phyloP scores from a whole-genome alignment of 2,329 filamentous ascomycete genomes.

The Aureobasidium pullulans region DNA sequence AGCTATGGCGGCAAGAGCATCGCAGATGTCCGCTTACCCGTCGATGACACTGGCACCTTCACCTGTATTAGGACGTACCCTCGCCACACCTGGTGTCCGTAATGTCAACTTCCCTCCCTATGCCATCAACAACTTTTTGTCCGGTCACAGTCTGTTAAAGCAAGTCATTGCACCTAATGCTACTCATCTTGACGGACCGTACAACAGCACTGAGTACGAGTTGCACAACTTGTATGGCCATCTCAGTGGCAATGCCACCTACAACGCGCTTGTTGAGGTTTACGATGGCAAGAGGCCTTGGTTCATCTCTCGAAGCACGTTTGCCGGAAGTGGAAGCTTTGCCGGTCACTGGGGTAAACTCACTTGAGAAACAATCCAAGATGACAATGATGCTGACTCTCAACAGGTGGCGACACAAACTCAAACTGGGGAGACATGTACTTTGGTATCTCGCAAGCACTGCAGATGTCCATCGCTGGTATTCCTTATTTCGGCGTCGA shows the following conservation, averaged over 20 bases:
- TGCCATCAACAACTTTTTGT: slow-evolving; percentile 21
- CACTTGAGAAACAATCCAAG: not conserved
- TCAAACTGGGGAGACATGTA: slow-evolving; percentile 20
- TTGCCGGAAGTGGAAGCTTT: slow-evolving; percentile 17
- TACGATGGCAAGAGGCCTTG: slow-evolving; percentile 15
- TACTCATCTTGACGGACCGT: slow-evolving; percentile 20
- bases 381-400: not conserved
- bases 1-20: slow-evolving; percentile 16
- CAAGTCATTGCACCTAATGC: slow-evolving; percentile 19
- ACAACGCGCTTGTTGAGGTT: slow-evolving; percentile 16
- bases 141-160: slow-evolving; percentile 19
- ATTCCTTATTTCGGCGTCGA: slow-evolving; percentile 22
- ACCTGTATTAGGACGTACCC: slow-evolving; percentile 16
- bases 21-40: slow-evolving; percentile 17
- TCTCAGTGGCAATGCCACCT: slow-evolving; percentile 17
- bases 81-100: slow-evolving; percentile 19
- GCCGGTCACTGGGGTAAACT: slow-evolving; percentile 15
- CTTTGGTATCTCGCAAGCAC: slow-evolving; percentile 20
- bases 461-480: slow-evolving; percentile 20
- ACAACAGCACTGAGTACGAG: slow-evolving; percentile 22
- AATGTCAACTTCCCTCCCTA: slow-evolving; percentile 22
- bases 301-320: slow-evolving; percentile 16
- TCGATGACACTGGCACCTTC: slow-evolving; percentile 15
- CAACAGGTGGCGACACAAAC: slow-evolving; percentile 16
- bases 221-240: slow-evolving; percentile 22